Base-by-base conservation (phyloP, 495 filamentous ascomycete genomes). In the Xylaria telfairii region DNA sequence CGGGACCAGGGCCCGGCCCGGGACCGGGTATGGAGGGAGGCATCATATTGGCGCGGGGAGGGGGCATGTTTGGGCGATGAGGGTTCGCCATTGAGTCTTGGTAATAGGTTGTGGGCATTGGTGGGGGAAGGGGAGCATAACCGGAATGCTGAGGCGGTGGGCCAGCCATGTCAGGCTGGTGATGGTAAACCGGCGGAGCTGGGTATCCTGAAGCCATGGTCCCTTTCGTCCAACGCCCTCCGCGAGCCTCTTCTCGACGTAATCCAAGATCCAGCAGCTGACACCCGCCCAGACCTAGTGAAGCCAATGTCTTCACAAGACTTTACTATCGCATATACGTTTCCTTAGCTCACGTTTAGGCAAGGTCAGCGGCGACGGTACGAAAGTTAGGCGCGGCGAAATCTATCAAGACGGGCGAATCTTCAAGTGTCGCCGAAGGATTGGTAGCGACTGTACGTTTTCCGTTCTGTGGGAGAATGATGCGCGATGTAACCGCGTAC, bases 141-240 rank as follows among this genome's bases (percentile, higher is more conserved):
- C 76, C 76, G 51, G 74, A 64, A 53, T 78, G 74, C 15, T 78
- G 76, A 67, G 76, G 71, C 28, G 74, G 75, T 2, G 74, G 71
- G 13, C 74, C 76, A 47, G 74, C 67, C 74, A 78, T 76, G 65
- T 78, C 76, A 28, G 74, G 72, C 68, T 70, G 70, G 68, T 73
- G 75, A 67, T 78, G 76, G 54, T 78, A 75, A 37, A 75, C 70
- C 70, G 76, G 74, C 71, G 76, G 74, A 65, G 76, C 76, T 61
- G 76, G 75, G 30, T 78, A 78, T 70, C 76, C 76, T 73, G 76
- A 78, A 75, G 74, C 75, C 76, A 78, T 78, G 19, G 64, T 74
- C 72, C 30, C 65, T 61, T 44, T 67, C 30, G 49, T 61, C 69
- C 72, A 51, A 62, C 15, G 26, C 21, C 49, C 62, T 56, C 62